Base-by-base conservation (phyloP, 2,329 filamentous ascomycete genomes). In the Botryotinia convoluta region DNA sequence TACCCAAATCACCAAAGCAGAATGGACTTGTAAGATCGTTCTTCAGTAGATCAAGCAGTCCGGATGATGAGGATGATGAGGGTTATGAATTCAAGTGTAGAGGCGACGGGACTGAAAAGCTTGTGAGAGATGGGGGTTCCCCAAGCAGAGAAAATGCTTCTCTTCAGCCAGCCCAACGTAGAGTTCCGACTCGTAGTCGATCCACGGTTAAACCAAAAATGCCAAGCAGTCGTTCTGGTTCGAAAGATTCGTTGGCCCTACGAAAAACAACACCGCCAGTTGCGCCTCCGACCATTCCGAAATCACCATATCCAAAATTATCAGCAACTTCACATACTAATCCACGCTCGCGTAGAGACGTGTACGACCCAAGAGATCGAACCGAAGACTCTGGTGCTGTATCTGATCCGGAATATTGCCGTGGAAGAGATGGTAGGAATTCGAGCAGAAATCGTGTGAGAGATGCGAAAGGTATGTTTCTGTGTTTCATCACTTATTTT, bases 281-380 rank as follows among this genome's bases (percentile, higher is more conserved):
- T 18, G 0, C 26, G 5, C 0, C 16, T 10, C 2, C 37, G 8
- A 29, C 26, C 37, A 29, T 10, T 0, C 18, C 16, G 7, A 42
- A 37, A 12, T 44, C 61, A 32, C 61, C 8, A 20, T 63, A 63
- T 63, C 1, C 26, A 22, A 29, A 63, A 29, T 20, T 10, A 20
- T 1, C 37, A 44, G 26, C 16, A 9, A 29, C 37, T 10, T 63
- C 61, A 18, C 18, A 29, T n/a, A 8, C 4, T 44, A 6, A 63
- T 12, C 61, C 61, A 42, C 61, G 61, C 26, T 22, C 59, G 1
- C 14, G 8, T 37, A 16, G 4, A 26, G 12, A 22, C 3, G 35
- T 61, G 32, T 39, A n/a, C 59, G 4, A 2, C 1, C 35, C 22
- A 61, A 6, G 59, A 37, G 22, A 16, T 10, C 35, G 4, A 14